These are phyloP conservation scores for Citrus mangshanensis DNA, from an alignment of 345 rosid genomes.

Conservation along the genomic window DNA sequence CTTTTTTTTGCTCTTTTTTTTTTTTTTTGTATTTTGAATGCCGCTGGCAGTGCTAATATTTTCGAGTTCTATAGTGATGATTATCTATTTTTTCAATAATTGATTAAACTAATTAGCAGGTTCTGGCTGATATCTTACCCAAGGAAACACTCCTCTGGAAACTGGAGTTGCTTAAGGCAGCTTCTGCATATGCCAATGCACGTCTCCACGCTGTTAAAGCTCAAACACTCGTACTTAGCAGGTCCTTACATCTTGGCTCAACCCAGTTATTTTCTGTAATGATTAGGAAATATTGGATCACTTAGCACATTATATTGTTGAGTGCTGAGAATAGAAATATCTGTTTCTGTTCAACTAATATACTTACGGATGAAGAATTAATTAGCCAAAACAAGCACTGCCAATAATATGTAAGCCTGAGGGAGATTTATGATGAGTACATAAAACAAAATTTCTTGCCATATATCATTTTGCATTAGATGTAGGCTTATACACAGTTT, in stretches of 20 bases:
- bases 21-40: background rate
- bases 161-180: slow-evolving; percentile 43
- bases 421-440: background rate
- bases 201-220: slow-evolving; percentile 55
- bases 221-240: slow-evolving; percentile 54
- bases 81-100: background rate
- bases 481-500: background rate
- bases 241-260: slow-evolving; percentile 31
- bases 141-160: slow-evolving; percentile 38
- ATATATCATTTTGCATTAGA: background rate
- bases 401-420: background rate
- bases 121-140: slow-evolving; percentile 29
- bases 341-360: background rate
- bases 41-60: background rate
- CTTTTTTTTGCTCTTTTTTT: too few species aligned
- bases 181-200: slow-evolving; percentile 54
- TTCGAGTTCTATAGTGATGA: background rate
- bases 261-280: background rate
- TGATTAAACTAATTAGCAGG: slow-evolving; percentile 16
- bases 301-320: background rate
- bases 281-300: background rate
- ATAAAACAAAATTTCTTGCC: background rate
- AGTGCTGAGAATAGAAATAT: too few species aligned
- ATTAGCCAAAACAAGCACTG: background rate
- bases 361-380: background rate